Conservation (phyloP, 108 stramenopile genomes). For the Nannochloropsis gaditana region DNA sequence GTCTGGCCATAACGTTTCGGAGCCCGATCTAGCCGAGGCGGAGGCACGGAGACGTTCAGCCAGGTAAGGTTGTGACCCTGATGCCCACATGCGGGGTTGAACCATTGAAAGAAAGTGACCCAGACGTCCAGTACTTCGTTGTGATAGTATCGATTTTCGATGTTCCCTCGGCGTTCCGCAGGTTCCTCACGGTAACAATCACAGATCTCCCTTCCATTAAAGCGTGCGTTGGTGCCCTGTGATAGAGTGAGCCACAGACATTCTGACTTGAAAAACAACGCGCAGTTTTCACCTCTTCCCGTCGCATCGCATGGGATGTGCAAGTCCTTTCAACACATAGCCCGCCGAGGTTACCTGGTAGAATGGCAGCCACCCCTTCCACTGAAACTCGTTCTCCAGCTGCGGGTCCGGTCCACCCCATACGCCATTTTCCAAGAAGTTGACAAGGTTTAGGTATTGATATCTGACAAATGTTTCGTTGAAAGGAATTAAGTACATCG, state of each 20-base stretch:
- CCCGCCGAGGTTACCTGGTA: background rate
- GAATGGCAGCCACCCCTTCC: background rate
- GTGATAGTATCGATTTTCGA: slow-evolving; percentile 1
- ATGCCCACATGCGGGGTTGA: background rate
- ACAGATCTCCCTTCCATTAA: slow-evolving; percentile 3
- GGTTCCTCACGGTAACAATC: background rate
- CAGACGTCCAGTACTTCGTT: background rate
- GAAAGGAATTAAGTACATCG: too few relatives aligned
- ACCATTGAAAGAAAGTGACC: slow-evolving; percentile 4
- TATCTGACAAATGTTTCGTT: background rate
- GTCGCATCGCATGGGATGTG: too few relatives aligned
- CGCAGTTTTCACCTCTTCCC: too few relatives aligned
- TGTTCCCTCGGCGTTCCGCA: background rate
- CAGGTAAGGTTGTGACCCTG: background rate
- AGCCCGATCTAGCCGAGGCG: background rate
- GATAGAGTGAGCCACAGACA: background rate
- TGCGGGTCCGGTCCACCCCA: slow-evolving; percentile 15
- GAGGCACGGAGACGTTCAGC: slow-evolving; percentile 11
- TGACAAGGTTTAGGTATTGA: background rate
- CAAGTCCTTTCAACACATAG: too few relatives aligned
- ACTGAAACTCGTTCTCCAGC: slow-evolving; percentile 10
- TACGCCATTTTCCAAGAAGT: background rate
- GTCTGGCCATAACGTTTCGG: background rate
- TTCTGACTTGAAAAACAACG: too few relatives aligned
- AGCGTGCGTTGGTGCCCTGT: background rate